phyloP scores from a whole-genome alignment of 2,329 filamentous ascomycete species.

The Thelonectria blattea region DNA sequence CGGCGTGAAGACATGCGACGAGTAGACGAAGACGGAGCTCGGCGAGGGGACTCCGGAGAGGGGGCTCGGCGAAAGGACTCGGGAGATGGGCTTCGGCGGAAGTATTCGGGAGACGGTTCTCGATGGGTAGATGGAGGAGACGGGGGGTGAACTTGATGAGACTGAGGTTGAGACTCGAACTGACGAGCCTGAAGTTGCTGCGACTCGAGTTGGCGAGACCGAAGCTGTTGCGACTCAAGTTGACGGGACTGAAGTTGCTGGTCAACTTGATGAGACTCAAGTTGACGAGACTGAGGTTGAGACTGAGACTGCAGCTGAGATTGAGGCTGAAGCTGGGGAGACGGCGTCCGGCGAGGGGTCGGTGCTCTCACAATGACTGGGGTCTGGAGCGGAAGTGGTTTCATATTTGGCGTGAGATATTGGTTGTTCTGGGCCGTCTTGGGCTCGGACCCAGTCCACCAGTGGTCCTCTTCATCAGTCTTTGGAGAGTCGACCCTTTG shows the following conservation, averaged over 20 bases:
- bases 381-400: constrained; percentile 34
- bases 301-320: too few relatives aligned
- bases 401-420: constrained; percentile 26
- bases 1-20: neutral
- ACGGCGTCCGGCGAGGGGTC: constrained; percentile 44
- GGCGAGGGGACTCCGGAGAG: neutral
- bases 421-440: constrained; percentile 24
- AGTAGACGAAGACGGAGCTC: neutral
- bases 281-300: too few relatives aligned
- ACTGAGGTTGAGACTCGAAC: neutral
- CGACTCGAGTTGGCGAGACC: too few relatives aligned
- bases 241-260: constrained; percentile 29
- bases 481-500: constrained; percentile 42
- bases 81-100: neutral
- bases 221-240: neutral
- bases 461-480: constrained; percentile 41
- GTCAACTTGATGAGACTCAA: too few relatives aligned
- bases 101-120: neutral
- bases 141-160: neutral
- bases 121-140: neutral
- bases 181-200: constrained; percentile 29
- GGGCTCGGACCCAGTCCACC: constrained; percentile 43
- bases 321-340: constrained; percentile 26
- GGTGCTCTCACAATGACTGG: constrained; percentile 46
- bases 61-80: neutral